phyloP scores from a whole-genome alignment of 129 eudicot species.

The Glebionis coronaria region DNA sequence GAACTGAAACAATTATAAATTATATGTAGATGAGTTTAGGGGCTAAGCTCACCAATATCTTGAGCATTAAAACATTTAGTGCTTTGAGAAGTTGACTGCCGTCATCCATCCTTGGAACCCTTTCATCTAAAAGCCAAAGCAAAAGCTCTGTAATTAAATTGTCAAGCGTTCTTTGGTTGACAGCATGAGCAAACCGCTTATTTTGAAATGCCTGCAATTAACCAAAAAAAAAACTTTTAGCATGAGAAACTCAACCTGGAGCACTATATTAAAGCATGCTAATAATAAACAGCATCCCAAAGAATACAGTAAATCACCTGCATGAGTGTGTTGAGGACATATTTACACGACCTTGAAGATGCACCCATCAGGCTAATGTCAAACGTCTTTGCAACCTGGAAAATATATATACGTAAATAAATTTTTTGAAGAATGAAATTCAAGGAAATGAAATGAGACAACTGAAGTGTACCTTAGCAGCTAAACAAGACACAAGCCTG shows the following conservation, averaged over 20 bases:
- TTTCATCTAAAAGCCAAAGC: constrained; percentile 98
- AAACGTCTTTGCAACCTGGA: constrained; percentile 90
- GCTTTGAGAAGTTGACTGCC: constrained; percentile 98
- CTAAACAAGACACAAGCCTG: constrained; percentile 86
- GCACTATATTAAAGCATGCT: not conserved
- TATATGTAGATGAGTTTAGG: not conserved
- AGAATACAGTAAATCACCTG: constrained; percentile 44
- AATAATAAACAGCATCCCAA: not conserved
- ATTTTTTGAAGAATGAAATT: not conserved
- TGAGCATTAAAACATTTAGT: constrained; percentile 95
- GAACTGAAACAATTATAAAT: not conserved
- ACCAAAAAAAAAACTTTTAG: constrained; percentile 14
- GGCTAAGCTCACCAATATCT: constrained; percentile 46
- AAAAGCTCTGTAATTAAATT: constrained; percentile 89
- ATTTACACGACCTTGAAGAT: constrained; percentile 97
- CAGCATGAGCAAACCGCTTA: constrained; percentile 88
- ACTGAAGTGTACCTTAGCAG: constrained; percentile 62
- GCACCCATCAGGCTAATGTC: constrained; percentile 90
- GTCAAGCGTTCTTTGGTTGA: constrained; percentile 84
- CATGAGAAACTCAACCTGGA: constrained; percentile 3
- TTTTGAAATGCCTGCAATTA: constrained; percentile 82
- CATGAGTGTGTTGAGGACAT: constrained; percentile 94
- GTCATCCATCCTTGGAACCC: constrained; percentile 97
- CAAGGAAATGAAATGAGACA: not conserved
- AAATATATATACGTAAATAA: not conserved